phyloP scores from a whole-genome alignment of 805 yeast genomes.

The Torulaspora quercuum region DNA sequence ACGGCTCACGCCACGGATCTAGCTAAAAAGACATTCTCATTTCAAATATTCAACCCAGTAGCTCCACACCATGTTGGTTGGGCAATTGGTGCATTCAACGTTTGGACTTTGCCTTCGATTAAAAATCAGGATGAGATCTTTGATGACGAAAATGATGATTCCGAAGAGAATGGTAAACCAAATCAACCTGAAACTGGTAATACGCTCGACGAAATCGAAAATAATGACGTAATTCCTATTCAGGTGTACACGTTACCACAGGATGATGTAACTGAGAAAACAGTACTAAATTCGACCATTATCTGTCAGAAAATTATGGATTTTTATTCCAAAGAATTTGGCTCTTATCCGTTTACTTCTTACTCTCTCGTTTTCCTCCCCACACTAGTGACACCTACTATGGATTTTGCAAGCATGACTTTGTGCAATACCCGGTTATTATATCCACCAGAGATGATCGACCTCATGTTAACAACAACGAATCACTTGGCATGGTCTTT shows the following conservation, averaged over 20 bases:
- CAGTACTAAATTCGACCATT: conserved; percentile 67
- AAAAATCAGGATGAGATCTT: conserved; percentile 17
- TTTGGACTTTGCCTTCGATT: conserved; percentile 37
- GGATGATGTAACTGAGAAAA: conserved; percentile 40
- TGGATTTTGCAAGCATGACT: conserved; percentile 57
- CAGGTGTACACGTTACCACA: conserved; percentile 64
- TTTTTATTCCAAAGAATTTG: conserved; percentile 80
- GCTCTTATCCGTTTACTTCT: conserved; percentile 87
- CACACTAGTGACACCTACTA: conserved; percentile 46
- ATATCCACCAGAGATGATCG: conserved; percentile 71
- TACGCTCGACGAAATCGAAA: conserved; percentile 37
- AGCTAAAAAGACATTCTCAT: conserved; percentile 69
- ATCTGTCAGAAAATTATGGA: conserved; percentile 78
- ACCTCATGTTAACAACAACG: conserved; percentile 69
- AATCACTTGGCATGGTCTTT: conserved; percentile 64
- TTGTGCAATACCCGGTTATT: conserved; percentile 62
- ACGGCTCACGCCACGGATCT: conserved; percentile 71
- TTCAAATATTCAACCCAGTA: conserved; percentile 74
- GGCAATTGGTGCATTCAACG: conserved; percentile 85
- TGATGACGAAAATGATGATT: conserved; percentile 38
- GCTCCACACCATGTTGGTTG: conserved; percentile 95
- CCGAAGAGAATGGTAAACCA: conserved; percentile 37
- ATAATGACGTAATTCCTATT: conserved; percentile 49
- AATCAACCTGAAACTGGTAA: conserved; percentile 20
- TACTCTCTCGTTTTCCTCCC: conserved; percentile 73